These are phyloP conservation scores for Thyridium curvatum DNA, from an alignment of 2,329 filamentous ascomycete species.

Conservation along the genomic window DNA sequence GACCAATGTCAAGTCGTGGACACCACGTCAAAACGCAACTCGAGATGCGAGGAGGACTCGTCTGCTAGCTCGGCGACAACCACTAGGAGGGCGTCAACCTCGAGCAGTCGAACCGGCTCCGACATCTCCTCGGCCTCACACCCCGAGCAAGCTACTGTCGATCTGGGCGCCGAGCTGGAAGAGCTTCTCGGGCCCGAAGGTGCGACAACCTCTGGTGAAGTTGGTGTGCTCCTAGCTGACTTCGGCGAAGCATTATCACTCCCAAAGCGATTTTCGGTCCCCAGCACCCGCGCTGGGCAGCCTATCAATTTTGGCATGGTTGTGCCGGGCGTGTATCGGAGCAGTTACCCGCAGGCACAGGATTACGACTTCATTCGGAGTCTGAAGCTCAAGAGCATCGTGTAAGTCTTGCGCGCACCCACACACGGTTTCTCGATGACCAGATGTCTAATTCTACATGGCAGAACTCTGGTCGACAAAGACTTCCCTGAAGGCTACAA, in stretches of 20 bases:
- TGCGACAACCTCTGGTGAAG: slow-evolving; percentile 5
- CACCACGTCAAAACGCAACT: slow-evolving; percentile 2
- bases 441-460: neutral
- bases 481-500: slow-evolving; percentile 47
- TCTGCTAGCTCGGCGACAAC: neutral
- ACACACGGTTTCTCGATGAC: slow-evolving; percentile 1
- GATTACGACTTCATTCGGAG: slow-evolving; percentile 65
- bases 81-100: neutral
- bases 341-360: slow-evolving; percentile 67
- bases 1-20: slow-evolving; percentile 7
- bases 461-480: slow-evolving; percentile 57
- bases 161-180: slow-evolving; percentile 1
- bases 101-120: slow-evolving; percentile 1
- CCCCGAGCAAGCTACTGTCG: neutral
- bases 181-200: slow-evolving; percentile 4
- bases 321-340: slow-evolving; percentile 69
- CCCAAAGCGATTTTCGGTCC: neutral
- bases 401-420: slow-evolving; percentile 45
- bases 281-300: neutral
- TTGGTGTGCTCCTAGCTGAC: slow-evolving; percentile 1
- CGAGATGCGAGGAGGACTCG: slow-evolving; percentile 1
- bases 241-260: neutral
- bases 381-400: slow-evolving; percentile 70
- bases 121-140: neutral
- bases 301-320: slow-evolving; percentile 75